Evolutionary conservation across 305 asterid species (phyloP), one percentile per base, ranked within the genome.

Genomic region (Ajuga reptans): DNA sequence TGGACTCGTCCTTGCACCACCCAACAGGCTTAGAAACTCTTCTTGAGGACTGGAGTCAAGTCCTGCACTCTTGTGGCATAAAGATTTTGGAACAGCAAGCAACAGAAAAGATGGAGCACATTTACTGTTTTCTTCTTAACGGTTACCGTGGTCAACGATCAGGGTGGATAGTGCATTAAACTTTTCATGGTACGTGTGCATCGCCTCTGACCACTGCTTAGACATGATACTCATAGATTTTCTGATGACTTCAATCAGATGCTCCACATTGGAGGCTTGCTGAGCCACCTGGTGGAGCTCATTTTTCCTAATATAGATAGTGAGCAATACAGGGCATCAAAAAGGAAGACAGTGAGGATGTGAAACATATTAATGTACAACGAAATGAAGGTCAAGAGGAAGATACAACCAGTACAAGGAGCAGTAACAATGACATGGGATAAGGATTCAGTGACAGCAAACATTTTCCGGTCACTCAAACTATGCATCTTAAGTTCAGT

Each of bases 1-100:
- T 4, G 97, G 98, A 78, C 98, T 93, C 60, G 93, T 91, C 83
- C 98, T 81, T 49, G 98, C 93, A 51, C 98, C 98, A 80, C 95
- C 88, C 84, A 93, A 81, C 77, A 93, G 81, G 84, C 95, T 88
- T 61, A 88, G 77, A 78, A 93, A 84, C 80, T 93, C 98, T 79
- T 93, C 98, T 78, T 84, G 92, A 68, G 98, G 92, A 72, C 84
- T 86, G 76, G 95, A 85, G 73, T 88, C 94, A 58, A 93, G 82
- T 70, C 96, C 98, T 93, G 78, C 80, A 81, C 6, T 49, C 59
- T 71, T 73, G 64, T 50, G 18, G 68, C 17, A 79, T 31, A 34
- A 72, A 66, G 64, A 68, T 56, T 69, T 21, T n/a, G 75, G 72
- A 75, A 78, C 21, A 42, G 58, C 68, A 51, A 53, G 49, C 31